Evolutionary conservation across 345 rosid species (phyloP).

Genomic region (Citrus cavaleriei): DNA sequence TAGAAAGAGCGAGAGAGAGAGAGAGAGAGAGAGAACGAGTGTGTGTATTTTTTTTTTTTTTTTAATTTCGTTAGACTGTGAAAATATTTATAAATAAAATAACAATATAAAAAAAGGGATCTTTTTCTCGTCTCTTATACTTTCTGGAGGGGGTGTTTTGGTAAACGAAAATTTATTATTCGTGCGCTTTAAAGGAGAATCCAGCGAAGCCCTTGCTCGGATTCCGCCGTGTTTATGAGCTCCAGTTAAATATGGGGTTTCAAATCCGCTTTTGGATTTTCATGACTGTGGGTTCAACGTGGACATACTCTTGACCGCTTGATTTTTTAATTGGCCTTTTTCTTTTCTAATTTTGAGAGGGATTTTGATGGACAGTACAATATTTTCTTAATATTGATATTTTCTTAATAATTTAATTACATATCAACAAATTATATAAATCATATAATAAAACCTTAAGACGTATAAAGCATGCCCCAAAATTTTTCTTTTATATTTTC

Average conservation of each 20-base stretch:
- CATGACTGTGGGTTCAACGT: conserved; percentile 15
- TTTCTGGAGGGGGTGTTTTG: not conserved
- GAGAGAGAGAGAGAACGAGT: not conserved
- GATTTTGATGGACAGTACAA: not conserved
- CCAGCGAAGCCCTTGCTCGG: conserved; percentile 36
- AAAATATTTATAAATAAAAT: conserved; percentile 8
- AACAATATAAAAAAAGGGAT: not conserved
- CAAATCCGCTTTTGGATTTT: conserved; percentile 31
- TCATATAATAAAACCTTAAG: too few species aligned
- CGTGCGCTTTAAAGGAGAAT: conserved; percentile 23
- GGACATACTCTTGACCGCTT: not conserved
- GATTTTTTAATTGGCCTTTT: conserved; percentile 2
- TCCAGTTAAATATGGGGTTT: conserved; percentile 21
- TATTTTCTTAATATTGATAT: not conserved
- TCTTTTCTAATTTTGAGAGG: not conserved
- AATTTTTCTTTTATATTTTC: too few species aligned
- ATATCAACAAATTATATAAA: too few species aligned
- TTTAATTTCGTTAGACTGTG: not conserved
- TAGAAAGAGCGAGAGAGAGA: not conserved
- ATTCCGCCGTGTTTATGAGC: conserved; percentile 28
- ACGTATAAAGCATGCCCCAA: too few species aligned
- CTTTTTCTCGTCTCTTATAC: not conserved
- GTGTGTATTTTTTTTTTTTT: not conserved
- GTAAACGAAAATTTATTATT: not conserved
- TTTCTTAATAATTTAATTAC: not conserved